Evolutionary conservation across 345 rosid genomes (phyloP), one percentile per base, ranked within the genome.

Genomic region (Lepidium africanum): DNA sequence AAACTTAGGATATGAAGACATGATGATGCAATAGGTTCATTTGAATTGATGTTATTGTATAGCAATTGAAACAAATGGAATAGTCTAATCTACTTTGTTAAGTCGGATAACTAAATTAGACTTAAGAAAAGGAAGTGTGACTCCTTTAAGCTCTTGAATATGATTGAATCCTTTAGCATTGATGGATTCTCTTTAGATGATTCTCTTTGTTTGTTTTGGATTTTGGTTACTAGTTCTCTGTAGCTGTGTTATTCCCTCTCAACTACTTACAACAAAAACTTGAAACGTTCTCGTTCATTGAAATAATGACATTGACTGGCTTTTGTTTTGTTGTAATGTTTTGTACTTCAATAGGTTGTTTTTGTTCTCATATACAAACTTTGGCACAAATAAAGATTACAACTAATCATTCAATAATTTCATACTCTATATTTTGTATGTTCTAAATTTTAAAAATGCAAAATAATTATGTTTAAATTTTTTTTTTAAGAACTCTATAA

Each of bases 261-360:
- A 14, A 68, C 51, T 61, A 61, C 51, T 45, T 15, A 3, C 49
- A 7, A 14, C 6, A 48, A 8, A 42, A 63, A 30, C 49, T 0
- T 37, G 5, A 7, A 35, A 43, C 5, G 23, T 21, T 45, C 7
- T 43, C 7, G 17, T 17, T 72, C 43, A 38, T n/a, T 52, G 19
- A 9, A 12, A 48, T 25, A 23, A 55, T 12, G 11, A 57, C n/a
- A 36, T 10, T 66, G 23, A 21, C 23, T 21, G 6, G 48, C 16
- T 16, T 72, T 57, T 38, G 48, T 48, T 75, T 39, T 6, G 50
- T 64, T 61, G 66, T 21, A 51, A 59, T 17, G 70, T 50, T 27
- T 69, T 45, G 32, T 63, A 32, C 57, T 59, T 25, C 67, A 66
- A 40, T 84, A 94, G 97, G 77, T 91, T 66, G 8, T 94, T 70